A percentile compares a stretch with the other conserved stretches of the same genome.
phyloP scores from a whole-genome alignment of 768 basidiomycete genomes.

The Agrocybe pediades region DNA sequence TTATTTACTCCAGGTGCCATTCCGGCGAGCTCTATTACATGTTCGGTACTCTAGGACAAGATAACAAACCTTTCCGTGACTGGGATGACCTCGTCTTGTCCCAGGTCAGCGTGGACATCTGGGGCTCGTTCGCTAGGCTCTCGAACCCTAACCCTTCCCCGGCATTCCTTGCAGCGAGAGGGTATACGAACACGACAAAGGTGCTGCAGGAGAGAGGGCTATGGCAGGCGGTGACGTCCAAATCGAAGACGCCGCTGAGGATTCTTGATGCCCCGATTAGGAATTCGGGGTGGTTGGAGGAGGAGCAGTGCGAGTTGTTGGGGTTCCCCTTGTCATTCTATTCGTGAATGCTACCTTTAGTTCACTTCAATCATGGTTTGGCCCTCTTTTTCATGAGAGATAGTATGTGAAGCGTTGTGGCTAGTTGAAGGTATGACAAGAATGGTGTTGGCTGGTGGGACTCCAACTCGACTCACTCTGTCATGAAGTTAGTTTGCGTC shows the following conservation, averaged over 20 bases:
- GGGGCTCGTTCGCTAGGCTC: constrained; percentile 47
- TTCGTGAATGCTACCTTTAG: constrained; percentile 1
- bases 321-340: constrained; percentile 23
- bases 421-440: no score
- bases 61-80: constrained; percentile 43
- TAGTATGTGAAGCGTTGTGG: no score
- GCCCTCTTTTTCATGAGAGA: neutral
- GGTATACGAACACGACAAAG: constrained; percentile 36
- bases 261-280: constrained; percentile 32
- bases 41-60: constrained; percentile 38
- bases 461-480: no score
- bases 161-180: constrained; percentile 42
- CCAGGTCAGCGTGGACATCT: constrained; percentile 43
- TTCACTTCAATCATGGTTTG: neutral
- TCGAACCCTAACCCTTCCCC: constrained; percentile 47
- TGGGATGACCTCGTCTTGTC: constrained; percentile 43
- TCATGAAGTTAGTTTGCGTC: no score
- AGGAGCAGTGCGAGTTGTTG: constrained; percentile 39
- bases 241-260: constrained; percentile 28
- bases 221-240: constrained; percentile 33
- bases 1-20: constrained; percentile 23
- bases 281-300: constrained; percentile 34
- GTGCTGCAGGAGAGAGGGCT: constrained; percentile 26
- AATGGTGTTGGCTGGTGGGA: no score
- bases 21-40: constrained; percentile 31